Base-by-base conservation (phyloP, 352 stramenopile species). In the Globisporangium cystogenes region DNA sequence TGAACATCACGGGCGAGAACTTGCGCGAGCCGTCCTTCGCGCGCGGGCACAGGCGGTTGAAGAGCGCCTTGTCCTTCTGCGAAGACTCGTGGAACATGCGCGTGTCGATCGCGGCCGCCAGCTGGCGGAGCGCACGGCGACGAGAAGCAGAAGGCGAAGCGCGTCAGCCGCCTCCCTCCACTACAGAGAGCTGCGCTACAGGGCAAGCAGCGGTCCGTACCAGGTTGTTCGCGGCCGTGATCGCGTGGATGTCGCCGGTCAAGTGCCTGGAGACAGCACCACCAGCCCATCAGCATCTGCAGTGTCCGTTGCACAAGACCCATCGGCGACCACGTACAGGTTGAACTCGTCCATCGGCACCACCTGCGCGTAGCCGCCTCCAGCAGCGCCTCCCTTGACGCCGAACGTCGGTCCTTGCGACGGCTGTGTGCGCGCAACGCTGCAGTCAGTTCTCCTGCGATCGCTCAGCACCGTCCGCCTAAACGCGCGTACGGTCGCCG, bases 281-380 rank as follows among this genome's bases (percentile, higher is more conserved):
- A 16, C 21, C 7, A 42, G 42, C 23, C 12, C 10, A 39, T 21
- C 11, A 37, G 11, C 39, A n/a, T 26, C n/a, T 4, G n/a, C 16
- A 26, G 31, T 27, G 1, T 16, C 40, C 4, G 27, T 14, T 23
- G 12, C 5, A 23, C 8, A 7, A 27, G n/a, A 4, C 0, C 8
- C 40, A 15, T 21, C 20, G 10, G 3, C 0, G 14, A 3, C 8
- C n/a, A 65, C 71, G 48, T 70, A 90, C 60, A 99, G 73, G 74
- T 99, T 99, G 67, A 99, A 99, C 65, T 99, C 96, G 65, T 99
- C 96, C 96, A 92, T 93, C 6, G 81, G 82, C 26, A 98, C 87
- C 26, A 97, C 94, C 67, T 99, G 97, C 5, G 93, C 79, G 68
- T 98, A 98, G 27, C 95, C 84, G 43, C 85, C 84, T 50, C 83